Evolutionary conservation across 2,329 filamentous ascomycete genomes (phyloP), one percentile per base, ranked within the genome.

Genomic region (Dendrostoma leiphaemia): DNA sequence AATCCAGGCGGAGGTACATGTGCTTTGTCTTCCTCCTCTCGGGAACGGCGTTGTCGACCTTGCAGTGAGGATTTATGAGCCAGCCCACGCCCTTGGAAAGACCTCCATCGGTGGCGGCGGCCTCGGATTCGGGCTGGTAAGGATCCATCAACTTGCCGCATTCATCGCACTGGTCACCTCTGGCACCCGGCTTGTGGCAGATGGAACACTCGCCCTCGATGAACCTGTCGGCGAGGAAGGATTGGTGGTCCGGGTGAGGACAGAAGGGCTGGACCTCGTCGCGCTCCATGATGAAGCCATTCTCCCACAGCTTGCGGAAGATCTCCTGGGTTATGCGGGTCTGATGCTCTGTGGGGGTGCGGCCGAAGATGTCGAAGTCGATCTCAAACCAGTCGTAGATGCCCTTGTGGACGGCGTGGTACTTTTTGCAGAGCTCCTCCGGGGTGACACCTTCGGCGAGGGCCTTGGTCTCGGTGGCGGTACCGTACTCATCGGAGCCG

Each of bases 381-480:
- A 97, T 93, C 67, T 91, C 85, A 75, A 99, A 99, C 91, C 93
- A 97, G 70, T 95, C 83, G 72, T 97, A 97, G 61, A 97, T 88
- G 46, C 89, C 90, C 64, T 91, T 85, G 74, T 97, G 93, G 56
- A 96, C 85, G 64, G 84, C 85, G 74, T 95, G 90, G 77, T 95
- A 97, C 76, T 97, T 95, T 72, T 89, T 84, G 76, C 93, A 97
- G 12, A 97, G 84, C 67, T 92, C 82, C 64, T 89, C 81, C 21
- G 93, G 91, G 12, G 87, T 91, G 60, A 91, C 78, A 13, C 88
- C 87, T 69, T 94, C 91, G 69, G 96, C 91, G 37, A 97, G 83
- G 4, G 93, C 93, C 76, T 96, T 96, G 24, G 93, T 96, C 74
- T 97, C 93, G 29, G 92, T 96, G 21, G 93, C 92, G 12, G 93